Conservation (phyloP, 139 green algal genomes). For the Chlorella sp. region DNA sequence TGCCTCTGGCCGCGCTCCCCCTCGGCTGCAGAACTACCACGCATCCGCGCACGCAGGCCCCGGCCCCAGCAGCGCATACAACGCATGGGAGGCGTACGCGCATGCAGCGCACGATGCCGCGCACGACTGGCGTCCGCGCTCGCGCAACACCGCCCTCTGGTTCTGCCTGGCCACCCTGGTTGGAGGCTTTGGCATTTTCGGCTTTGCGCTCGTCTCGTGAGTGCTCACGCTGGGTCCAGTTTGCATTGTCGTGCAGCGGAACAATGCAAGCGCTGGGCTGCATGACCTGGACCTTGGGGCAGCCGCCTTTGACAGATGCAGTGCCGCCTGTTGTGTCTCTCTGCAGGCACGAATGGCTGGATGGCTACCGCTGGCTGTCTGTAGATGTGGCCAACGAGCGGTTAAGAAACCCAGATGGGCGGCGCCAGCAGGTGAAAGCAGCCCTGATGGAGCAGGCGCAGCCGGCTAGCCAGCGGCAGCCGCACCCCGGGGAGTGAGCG, state of each 20-base stretch:
- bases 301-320: background rate
- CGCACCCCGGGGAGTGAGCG: background rate
- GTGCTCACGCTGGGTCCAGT: no score
- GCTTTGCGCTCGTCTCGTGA: no score
- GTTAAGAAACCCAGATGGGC: background rate
- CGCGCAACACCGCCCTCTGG: background rate
- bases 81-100: background rate
- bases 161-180: background rate
- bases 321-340: background rate
- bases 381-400: background rate
- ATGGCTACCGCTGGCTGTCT: slow-evolving; percentile 6
- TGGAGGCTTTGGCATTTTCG: background rate
- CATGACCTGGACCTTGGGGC: no score
- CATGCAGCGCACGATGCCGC: background rate
- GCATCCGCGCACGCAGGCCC: background rate
- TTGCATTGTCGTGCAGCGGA: background rate
- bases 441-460: slow-evolving; percentile 3
- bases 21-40: background rate
- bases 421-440: slow-evolving; percentile 8
- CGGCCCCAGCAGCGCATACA: background rate
- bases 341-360: background rate
- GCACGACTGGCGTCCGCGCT: background rate
- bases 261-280: background rate
- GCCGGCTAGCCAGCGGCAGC: background rate
- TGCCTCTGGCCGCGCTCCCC: background rate